Evolutionary conservation across 306 rosid species (phyloP).

Genomic region (Cicer bijugum): DNA sequence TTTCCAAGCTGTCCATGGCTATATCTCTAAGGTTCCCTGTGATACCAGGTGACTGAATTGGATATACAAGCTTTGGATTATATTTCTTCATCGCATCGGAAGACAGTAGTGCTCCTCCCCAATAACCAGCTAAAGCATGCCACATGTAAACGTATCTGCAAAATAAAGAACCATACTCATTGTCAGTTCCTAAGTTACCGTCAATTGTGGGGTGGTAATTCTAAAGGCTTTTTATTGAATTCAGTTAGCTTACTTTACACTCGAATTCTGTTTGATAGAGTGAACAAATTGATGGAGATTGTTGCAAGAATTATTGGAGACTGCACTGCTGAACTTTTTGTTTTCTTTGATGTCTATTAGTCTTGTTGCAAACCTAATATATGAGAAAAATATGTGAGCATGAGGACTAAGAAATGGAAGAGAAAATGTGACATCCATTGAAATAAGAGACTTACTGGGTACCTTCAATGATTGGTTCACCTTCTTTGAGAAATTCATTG

Average conservation of each 20-base stretch:
- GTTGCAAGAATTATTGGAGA: slow-evolving; percentile 43
- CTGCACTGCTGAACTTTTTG: slow-evolving; percentile 57
- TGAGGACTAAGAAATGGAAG: slow-evolving; percentile 35
- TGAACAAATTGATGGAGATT: slow-evolving; percentile 57
- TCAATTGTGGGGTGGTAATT: background rate
- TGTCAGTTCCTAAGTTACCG: background rate
- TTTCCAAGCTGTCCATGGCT: slow-evolving; percentile 67
- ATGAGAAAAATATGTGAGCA: slow-evolving; percentile 27
- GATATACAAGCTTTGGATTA: slow-evolving; percentile 58
- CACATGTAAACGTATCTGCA: slow-evolving; percentile 69
- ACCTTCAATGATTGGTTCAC: slow-evolving; percentile 59
- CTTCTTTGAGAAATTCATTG: slow-evolving; percentile 60
- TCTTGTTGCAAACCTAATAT: slow-evolving; percentile 65
- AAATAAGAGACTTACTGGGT: slow-evolving; percentile 57
- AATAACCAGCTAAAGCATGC: slow-evolving; percentile 82
- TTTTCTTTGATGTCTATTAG: slow-evolving; percentile 67
- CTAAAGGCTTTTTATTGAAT: background rate
- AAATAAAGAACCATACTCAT: slow-evolving; percentile 24
- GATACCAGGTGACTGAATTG: slow-evolving; percentile 66
- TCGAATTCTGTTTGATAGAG: slow-evolving; percentile 58
- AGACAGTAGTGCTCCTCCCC: slow-evolving; percentile 78
- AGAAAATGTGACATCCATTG: background rate
- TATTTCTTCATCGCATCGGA: slow-evolving; percentile 63
- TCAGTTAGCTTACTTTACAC: slow-evolving; percentile 63
- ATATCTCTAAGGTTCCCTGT: slow-evolving; percentile 57